Evolutionary conservation across 805 yeast genomes (phyloP).

Genomic region (Metschnikowia henanensis): DNA sequence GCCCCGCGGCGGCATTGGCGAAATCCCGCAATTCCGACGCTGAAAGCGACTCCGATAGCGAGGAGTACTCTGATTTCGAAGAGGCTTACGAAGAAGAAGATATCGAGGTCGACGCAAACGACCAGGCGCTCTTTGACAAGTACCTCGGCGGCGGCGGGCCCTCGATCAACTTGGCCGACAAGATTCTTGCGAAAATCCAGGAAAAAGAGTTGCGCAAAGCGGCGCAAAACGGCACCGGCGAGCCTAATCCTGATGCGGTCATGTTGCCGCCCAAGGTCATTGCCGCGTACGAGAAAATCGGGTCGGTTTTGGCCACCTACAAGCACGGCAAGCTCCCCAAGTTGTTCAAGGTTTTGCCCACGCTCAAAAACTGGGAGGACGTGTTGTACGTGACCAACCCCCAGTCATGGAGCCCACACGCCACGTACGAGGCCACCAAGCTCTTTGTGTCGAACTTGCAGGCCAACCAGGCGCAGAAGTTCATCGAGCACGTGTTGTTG

Average conservation of each 20-base stretch:
- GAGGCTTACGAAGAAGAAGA: constrained; percentile 55
- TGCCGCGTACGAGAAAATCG: constrained; percentile 91
- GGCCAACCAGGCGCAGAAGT: constrained; percentile 86
- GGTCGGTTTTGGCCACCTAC: constrained; percentile 82
- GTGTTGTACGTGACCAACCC: constrained; percentile 92
- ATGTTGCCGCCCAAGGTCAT: constrained; percentile 94
- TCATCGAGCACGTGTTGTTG: constrained; percentile 63
- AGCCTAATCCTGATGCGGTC: constrained; percentile 57
- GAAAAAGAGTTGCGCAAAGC: constrained; percentile 54
- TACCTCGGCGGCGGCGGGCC: constrained; percentile 48
- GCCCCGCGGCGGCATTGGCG: background rate
- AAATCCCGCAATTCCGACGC: constrained; percentile 31
- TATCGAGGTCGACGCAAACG: constrained; percentile 71
- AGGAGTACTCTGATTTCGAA: constrained; percentile 56
- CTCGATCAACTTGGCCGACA: constrained; percentile 80
- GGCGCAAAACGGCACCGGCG: constrained; percentile 13
- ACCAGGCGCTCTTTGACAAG: constrained; percentile 79
- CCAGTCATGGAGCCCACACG: constrained; percentile 92
- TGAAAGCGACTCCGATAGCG: constrained; percentile 47
- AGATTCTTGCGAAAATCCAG: constrained; percentile 85
- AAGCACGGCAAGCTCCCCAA: constrained; percentile 97
- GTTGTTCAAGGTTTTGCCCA: constrained; percentile 91
- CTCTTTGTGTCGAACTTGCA: constrained; percentile 87
- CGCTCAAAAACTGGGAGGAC: constrained; percentile 94
- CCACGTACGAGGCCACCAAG: constrained; percentile 91